Evolutionary conservation across 2,329 filamentous ascomycete genomes (phyloP).

Genomic region (Helminthosporium solani): DNA sequence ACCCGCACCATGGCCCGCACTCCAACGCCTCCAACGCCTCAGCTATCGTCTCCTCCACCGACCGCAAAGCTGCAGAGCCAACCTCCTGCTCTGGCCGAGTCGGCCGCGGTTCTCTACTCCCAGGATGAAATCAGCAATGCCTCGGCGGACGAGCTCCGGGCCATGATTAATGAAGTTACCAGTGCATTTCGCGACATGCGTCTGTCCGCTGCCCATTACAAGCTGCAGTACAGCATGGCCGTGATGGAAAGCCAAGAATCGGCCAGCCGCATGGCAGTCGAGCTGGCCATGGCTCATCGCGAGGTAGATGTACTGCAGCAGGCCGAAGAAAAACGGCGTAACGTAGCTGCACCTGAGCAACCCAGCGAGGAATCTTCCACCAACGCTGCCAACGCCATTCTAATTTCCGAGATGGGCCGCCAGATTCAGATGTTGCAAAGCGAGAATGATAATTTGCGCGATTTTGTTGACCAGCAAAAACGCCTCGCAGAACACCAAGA

Average conservation of each 20-base stretch:
- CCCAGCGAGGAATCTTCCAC: conserved; percentile 52
- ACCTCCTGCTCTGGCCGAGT: conserved; percentile 29
- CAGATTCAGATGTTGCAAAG: conserved; percentile 66
- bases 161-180: conserved; percentile 55
- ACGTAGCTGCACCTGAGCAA: conserved; percentile 55
- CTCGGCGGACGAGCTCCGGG: conserved; percentile 53
- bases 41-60: conserved; percentile 53
- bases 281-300: conserved; percentile 85
- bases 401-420: conserved; percentile 49
- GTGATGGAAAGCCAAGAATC: conserved; percentile 82
- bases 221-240: conserved; percentile 83
- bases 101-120: conserved; percentile 48
- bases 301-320: conserved; percentile 82
- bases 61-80: conserved; percentile 37
- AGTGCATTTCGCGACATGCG: conserved; percentile 64
- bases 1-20: conserved; percentile 46
- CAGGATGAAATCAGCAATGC: conserved; percentile 55
- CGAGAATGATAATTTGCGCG: conserved; percentile 64
- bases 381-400: conserved; percentile 57
- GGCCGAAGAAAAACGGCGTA: conserved; percentile 67
- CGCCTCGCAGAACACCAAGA: conserved; percentile 76
- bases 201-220: conserved; percentile 85
- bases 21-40: conserved; percentile 53
- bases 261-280: conserved; percentile 81
- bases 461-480: conserved; percentile 71